Conservation (phyloP, 768 basidiomycete genomes). For the Bullera alba region DNA sequence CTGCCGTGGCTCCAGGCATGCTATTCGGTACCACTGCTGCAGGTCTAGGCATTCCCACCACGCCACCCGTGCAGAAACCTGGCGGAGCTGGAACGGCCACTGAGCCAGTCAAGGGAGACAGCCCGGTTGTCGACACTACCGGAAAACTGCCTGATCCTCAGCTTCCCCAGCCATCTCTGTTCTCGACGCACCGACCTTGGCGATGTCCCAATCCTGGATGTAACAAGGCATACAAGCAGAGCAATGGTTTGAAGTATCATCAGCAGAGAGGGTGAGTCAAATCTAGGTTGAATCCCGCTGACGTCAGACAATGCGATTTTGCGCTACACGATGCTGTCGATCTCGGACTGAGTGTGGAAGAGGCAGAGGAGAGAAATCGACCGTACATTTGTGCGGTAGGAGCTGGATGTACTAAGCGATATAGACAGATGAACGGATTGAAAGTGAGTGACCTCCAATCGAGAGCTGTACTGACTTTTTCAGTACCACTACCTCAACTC, state of each 20-base stretch:
- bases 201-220: conserved; percentile 88
- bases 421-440: conserved; percentile 98
- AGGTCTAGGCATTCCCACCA: conserved; percentile 30
- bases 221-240: conserved; percentile 94
- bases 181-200: conserved; percentile 44
- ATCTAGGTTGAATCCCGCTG: neutral
- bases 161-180: conserved; percentile 38
- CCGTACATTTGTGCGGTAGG: conserved; percentile 88
- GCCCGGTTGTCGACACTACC: neutral
- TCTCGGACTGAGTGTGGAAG: conserved; percentile 55
- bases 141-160: conserved; percentile 12
- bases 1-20: conserved; percentile 37
- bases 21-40: conserved; percentile 30
- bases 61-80: conserved; percentile 9
- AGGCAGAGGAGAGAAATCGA: conserved; percentile 71
- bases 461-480: neutral
- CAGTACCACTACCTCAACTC: conserved; percentile 92
- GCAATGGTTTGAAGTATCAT: conserved; percentile 71
- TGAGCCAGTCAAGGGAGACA: conserved; percentile 3
- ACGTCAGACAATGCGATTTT: conserved; percentile 70
- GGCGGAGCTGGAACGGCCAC: conserved; percentile 1
- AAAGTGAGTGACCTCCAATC: conserved; percentile 24
- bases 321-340: conserved; percentile 72
- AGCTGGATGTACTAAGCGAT: conserved; percentile 57
- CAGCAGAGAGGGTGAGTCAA: conserved; percentile 35